Base-by-base conservation (phyloP, 495 filamentous ascomycete species). In the Penicillium lagena region DNA sequence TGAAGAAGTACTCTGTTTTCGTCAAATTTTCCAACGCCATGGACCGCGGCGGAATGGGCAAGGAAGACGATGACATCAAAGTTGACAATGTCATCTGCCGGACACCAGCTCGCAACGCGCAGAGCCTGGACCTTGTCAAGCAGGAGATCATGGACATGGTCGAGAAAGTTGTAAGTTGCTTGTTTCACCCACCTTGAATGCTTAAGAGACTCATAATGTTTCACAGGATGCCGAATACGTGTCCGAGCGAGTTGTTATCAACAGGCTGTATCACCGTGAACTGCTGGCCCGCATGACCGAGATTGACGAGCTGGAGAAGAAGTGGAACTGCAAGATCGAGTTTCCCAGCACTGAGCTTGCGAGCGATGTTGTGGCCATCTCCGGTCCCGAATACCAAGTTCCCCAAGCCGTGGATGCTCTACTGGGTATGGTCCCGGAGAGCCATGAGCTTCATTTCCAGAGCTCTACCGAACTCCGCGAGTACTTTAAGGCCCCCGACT, bases 1-100 rank as follows among this genome's bases (percentile, higher is more conserved):
- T 97, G 93, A 99, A 99, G 73, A 96, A 96, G 66, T 94, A 99
- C 70, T 99, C 93, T 2, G 93, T 99, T 45, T 99, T 97, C 51
- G 93, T 99, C 71, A 99, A 99, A 63, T 99, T 99, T 60, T 95
- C 89, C 50, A 99, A 99, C 57, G 93, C 94, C 22, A 97, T 97
- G 94, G 93, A 99, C 64, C 86, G 93, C 54, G 90, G 89, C 45
- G 90, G 89, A 9, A 83, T 94, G 65, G 86, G 88, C 50, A 87
- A 90, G 49, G 93, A 97, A 55, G 90, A 95, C 58, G 94, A 97
- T 62, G 93, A 97, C 60, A 88, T 93, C 67, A 94, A 95, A 63
- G 90, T 96, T 39, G 93, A 97, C 72, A 99, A 99, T 64, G 93
- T 99, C 50, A 95, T 99, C 55, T 97, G 94, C 63, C 86, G 94